These are phyloP conservation scores for Aspergillus panamensis DNA, from an alignment of 495 filamentous ascomycete species.

Conservation along the genomic window DNA sequence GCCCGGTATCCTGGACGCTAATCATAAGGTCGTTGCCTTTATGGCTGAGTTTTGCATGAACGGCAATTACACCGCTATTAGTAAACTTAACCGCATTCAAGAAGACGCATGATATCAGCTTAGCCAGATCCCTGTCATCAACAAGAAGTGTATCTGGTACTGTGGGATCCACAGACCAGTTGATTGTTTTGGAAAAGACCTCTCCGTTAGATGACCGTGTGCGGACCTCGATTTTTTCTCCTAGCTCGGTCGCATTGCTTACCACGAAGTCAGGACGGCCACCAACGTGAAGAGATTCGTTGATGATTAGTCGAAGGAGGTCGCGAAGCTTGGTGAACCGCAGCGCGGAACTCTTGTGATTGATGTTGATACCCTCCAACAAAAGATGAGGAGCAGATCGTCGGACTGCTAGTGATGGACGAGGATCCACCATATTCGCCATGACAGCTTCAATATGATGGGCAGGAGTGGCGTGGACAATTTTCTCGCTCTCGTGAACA, in stretches of 20 bases:
- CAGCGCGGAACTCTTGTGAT: constrained; percentile 39
- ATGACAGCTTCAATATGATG: constrained; percentile 43
- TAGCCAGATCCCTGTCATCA: constrained; percentile 70
- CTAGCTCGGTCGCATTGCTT: constrained; percentile 55
- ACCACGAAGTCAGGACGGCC: constrained; percentile 68
- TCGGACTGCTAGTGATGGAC: constrained; percentile 39
- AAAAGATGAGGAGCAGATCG: constrained; percentile 42
- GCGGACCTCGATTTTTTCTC: constrained; percentile 65
- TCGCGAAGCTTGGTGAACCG: constrained; percentile 62
- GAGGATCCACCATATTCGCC: constrained; percentile 41
- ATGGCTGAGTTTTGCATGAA: constrained; percentile 51
- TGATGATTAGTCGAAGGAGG: constrained; percentile 63
- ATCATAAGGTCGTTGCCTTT: constrained; percentile 56
- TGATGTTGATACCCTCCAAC: constrained; percentile 45
- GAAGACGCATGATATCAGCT: constrained; percentile 69
- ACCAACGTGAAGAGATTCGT: constrained; percentile 67
- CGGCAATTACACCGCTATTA: constrained; percentile 60
- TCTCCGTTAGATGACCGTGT: constrained; percentile 57
- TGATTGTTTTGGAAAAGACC: constrained; percentile 56
- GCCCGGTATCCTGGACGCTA: constrained; percentile 64
- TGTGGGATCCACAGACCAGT: constrained; percentile 61
- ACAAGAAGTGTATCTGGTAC: constrained; percentile 66
- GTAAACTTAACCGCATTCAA: constrained; percentile 82
- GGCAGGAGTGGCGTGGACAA: constrained; percentile 40
- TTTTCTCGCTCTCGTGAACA: constrained; percentile 48